A percentile compares a stretch with the other conserved stretches of the same genome.
Conservation (phyloP, 345 rosid genomes). For the Erucastrum elatum region DNA sequence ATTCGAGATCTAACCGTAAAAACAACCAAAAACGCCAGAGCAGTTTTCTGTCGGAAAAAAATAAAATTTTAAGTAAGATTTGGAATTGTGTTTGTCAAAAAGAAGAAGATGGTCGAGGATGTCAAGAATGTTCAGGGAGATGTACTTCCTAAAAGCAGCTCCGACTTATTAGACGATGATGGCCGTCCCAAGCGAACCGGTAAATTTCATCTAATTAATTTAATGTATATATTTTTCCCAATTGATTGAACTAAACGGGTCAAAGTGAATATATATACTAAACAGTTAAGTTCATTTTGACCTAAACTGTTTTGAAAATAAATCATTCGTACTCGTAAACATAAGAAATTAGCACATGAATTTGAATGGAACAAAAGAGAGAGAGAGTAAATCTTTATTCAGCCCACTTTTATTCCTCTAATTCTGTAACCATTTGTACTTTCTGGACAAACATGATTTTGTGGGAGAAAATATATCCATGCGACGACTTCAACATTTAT, state of each 20-base stretch:
- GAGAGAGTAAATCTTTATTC: background rate
- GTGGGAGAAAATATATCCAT: background rate
- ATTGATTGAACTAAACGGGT: background rate
- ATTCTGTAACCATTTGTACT: background rate
- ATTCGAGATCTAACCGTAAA: background rate
- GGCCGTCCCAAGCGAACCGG: slow-evolving; percentile 42
- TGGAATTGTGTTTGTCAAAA: background rate
- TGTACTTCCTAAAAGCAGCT: slow-evolving; percentile 30
- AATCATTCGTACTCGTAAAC: background rate
- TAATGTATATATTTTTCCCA: background rate
- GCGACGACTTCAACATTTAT: background rate
- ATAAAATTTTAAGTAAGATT: background rate
- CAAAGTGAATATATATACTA: too few species aligned
- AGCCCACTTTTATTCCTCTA: background rate
- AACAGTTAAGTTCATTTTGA: too few species aligned
- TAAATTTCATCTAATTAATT: background rate
- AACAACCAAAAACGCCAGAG: slow-evolving; percentile 6
- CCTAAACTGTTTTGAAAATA: background rate
- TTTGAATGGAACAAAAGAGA: background rate
- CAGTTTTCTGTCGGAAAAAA: background rate
- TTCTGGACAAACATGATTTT: background rate
- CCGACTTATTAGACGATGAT: slow-evolving; percentile 35
- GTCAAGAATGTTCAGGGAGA: slow-evolving; percentile 15
- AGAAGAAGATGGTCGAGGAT: slow-evolving; percentile 5
- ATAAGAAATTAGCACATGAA: background rate